phyloP scores from a whole-genome alignment of 2,329 filamentous ascomycete species.

The Alternaria rosae region DNA sequence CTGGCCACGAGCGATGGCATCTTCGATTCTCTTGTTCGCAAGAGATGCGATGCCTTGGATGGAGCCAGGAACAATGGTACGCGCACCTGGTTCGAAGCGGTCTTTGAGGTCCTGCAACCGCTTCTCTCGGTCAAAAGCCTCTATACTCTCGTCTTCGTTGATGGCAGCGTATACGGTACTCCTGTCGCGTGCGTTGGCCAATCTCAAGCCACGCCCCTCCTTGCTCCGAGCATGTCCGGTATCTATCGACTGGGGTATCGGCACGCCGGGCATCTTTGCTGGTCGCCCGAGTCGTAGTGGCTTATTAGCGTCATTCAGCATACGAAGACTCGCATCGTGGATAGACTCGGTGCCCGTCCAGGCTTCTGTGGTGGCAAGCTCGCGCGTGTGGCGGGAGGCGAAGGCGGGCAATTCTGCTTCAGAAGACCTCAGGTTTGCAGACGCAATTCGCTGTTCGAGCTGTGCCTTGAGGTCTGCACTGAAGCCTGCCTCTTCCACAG shows the following conservation, averaged over 20 bases:
- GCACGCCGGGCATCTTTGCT: slow-evolving; percentile 27
- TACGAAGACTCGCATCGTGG: slow-evolving; percentile 80
- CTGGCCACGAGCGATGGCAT: slow-evolving; percentile 89
- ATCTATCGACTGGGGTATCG: slow-evolving; percentile 39
- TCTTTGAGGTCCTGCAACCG: slow-evolving; percentile 78
- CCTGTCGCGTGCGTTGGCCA: slow-evolving; percentile 66
- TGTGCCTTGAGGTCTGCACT: slow-evolving; percentile 66
- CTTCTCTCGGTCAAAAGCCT: slow-evolving; percentile 75
- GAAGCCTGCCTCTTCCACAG: slow-evolving; percentile 68
- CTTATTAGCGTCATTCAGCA: slow-evolving; percentile 71
- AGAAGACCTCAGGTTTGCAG: slow-evolving; percentile 63
- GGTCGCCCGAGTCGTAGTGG: slow-evolving; percentile 48
- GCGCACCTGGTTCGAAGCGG: slow-evolving; percentile 75
- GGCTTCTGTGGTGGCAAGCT: slow-evolving; percentile 70
- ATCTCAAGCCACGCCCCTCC: slow-evolving; percentile 47
- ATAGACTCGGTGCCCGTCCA: slow-evolving; percentile 82
- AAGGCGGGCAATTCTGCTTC: slow-evolving; percentile 63
- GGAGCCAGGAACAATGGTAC: slow-evolving; percentile 77
- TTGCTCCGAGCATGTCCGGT: slow-evolving; percentile 50
- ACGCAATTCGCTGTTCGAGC: slow-evolving; percentile 66
- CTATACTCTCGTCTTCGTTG: slow-evolving; percentile 63
- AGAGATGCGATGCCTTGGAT: slow-evolving; percentile 80
- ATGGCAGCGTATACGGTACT: slow-evolving; percentile 63
- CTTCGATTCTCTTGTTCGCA: slow-evolving; percentile 91
- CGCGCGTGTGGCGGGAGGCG: slow-evolving; percentile 72